These are phyloP conservation scores for Calocybe cyanea DNA, from an alignment of 768 basidiomycete genomes.

Conservation along the genomic window DNA sequence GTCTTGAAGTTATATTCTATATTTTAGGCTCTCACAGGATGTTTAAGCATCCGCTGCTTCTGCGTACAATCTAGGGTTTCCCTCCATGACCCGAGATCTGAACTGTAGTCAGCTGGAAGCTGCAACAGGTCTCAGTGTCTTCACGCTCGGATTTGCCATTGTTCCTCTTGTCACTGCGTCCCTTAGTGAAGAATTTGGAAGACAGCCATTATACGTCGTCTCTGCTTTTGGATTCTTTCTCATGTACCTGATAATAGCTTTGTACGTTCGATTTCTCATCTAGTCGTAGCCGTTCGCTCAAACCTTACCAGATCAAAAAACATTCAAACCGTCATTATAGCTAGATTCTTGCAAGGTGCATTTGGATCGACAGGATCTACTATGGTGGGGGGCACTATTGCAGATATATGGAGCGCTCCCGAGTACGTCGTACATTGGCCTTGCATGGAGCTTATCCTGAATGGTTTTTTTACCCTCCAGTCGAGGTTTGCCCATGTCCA, in stretches of 20 bases:
- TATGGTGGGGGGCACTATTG: constrained; percentile 72
- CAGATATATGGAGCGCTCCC: constrained; percentile 62
- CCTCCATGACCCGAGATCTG: constrained; percentile 52
- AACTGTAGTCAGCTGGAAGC: constrained; percentile 42
- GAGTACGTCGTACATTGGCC: constrained; percentile 37
- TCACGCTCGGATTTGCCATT: constrained; percentile 57
- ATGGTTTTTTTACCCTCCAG: constrained; percentile 27
- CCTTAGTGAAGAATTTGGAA: constrained; percentile 71
- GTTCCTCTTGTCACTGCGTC: constrained; percentile 65
- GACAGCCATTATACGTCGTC: constrained; percentile 56
- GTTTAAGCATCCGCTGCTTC: constrained; percentile 44
- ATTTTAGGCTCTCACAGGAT: too few species aligned
- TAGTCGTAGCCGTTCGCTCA: background rate
- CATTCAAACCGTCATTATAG: constrained; percentile 62
- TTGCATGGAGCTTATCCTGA: background rate
- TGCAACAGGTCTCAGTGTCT: constrained; percentile 48
- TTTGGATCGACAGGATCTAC: constrained; percentile 69
- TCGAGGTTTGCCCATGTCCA: constrained; percentile 74
- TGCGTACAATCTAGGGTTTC: constrained; percentile 52
- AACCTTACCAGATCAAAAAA: constrained; percentile 35
- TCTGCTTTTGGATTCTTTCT: constrained; percentile 46
- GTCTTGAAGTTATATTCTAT: constrained; percentile 13
- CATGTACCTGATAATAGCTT: constrained; percentile 46
- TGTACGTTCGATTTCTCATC: constrained; percentile 26
- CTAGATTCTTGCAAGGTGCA: constrained; percentile 61